Conservation (phyloP, 257 asterid species). For the Solanum arcanum region DNA sequence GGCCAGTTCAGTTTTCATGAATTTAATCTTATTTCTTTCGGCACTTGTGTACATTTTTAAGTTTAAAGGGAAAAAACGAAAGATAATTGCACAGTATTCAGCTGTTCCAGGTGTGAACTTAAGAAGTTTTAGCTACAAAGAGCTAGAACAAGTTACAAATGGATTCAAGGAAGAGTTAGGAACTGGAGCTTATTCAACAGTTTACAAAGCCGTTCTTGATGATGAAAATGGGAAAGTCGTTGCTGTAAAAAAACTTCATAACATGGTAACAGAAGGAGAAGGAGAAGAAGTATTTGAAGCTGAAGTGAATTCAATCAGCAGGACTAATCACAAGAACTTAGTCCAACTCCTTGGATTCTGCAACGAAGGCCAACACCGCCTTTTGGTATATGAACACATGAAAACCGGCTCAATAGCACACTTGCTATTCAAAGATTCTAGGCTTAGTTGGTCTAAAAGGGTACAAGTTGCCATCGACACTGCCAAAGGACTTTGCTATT, state of each 20-base stretch:
- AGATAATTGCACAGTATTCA: background rate
- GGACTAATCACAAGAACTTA: slow-evolving; percentile 28
- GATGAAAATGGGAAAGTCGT: background rate
- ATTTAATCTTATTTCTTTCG: background rate
- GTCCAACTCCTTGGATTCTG: slow-evolving; percentile 25
- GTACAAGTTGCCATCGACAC: slow-evolving; percentile 14
- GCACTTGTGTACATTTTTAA: background rate
- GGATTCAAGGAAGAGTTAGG: background rate
- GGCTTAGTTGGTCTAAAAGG: slow-evolving; percentile 17
- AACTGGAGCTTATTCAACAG: background rate
- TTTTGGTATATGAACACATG: slow-evolving; percentile 26
- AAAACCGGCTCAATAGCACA: slow-evolving; percentile 12
- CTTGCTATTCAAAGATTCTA: slow-evolving; percentile 4
- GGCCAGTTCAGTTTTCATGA: background rate
- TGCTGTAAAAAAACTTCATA: slow-evolving; percentile 24
- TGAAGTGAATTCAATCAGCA: slow-evolving; percentile 23
- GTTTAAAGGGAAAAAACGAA: background rate
- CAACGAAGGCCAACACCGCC: slow-evolving; percentile 7
- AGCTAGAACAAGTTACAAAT: background rate
- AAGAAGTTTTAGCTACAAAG: background rate
- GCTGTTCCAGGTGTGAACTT: background rate
- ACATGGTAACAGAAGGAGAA: slow-evolving; percentile 3
- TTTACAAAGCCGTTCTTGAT: background rate
- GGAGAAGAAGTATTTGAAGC: slow-evolving; percentile 12
- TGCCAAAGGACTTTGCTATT: slow-evolving; percentile 21